These are phyloP conservation scores for Gamsiella multidivaricata DNA, from an alignment of 192 early-diverging fungal genomes.

Conservation along the genomic window DNA sequence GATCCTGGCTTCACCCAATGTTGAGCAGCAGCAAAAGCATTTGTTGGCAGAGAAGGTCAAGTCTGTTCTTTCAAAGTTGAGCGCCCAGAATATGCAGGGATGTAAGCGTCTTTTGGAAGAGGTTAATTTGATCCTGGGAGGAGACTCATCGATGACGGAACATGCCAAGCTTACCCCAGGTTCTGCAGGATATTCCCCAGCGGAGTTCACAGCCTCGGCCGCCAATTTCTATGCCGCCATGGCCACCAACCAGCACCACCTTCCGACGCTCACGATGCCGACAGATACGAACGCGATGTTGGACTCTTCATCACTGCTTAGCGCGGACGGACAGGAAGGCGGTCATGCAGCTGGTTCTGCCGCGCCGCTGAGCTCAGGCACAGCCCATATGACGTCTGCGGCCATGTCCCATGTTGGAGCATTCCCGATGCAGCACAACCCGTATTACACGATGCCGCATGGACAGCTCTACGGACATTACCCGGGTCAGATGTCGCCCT, in stretches of 20 bases:
- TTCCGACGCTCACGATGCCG: conserved; percentile 12
- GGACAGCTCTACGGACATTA: conserved; percentile 47
- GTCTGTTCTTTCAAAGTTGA: conserved; percentile 64
- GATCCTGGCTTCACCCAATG: conserved; percentile 82
- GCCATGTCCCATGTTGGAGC: conserved; percentile 12
- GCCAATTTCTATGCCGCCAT: conserved; percentile 32
- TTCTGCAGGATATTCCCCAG: conserved; percentile 10
- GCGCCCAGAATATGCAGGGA: conserved; percentile 75
- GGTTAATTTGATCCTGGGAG: conserved; percentile 56
- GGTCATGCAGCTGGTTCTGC: background rate
- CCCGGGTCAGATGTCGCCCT: conserved; percentile 46
- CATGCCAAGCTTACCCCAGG: conserved; percentile 17
- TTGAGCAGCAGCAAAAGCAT: conserved; percentile 81
- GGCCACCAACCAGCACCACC: conserved; percentile 23
- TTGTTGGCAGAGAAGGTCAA: conserved; percentile 81
- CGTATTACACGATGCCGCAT: conserved; percentile 45
- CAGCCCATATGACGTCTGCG: conserved; percentile 9
- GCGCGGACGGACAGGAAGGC: conserved; percentile 29
- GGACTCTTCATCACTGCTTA: conserved; percentile 15
- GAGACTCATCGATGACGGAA: conserved; percentile 23
- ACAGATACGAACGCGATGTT: background rate
- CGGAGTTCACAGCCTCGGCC: conserved; percentile 18
- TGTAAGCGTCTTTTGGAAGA: conserved; percentile 87
- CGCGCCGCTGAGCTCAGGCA: conserved; percentile 6
- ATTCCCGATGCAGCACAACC: conserved; percentile 30